Base-by-base conservation (phyloP, 1,284 basidiomycete genomes). In the Cronartium ribicola region DNA sequence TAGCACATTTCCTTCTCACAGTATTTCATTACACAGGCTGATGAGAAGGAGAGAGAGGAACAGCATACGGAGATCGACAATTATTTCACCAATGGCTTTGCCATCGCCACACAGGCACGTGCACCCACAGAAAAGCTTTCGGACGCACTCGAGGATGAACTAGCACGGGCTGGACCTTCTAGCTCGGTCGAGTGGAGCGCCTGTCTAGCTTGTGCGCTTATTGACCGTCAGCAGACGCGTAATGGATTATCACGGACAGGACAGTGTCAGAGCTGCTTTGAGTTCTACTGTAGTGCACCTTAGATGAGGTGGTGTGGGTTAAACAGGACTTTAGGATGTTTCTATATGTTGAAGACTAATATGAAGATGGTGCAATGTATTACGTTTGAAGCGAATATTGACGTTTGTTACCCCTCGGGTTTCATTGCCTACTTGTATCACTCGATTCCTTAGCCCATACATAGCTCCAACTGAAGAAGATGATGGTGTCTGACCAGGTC, bases 31-130 rank as follows among this genome's bases (percentile, higher is more conserved):
- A 10, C 5, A 6, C 20, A 10, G 11, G 44, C 20, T 11, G 7
- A 40, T 44, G 11, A 20, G 22, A 2, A 29, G 17, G 41, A 29
- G 22, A 17, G 43, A 22, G 5, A 36, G 37, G 62, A 41, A 57
- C n/a, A 73, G 70, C 64, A 73, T 66, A 67, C 72, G 46, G 72
- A 74, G 11, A 60, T 74, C 55, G 72, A 74, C 44, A 66, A 66
- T 14, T 74, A 63, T 48, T 74, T 74, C 22, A 62, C 43, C 17
- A 74, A 74, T 67, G 66, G 72, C 6, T 74, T 74, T 62, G 72
- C 72, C 37, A 55, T 74, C 14, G 72, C 72, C 8, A 74, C 72
- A 7, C 72, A 74, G 40, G 62, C 57, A 20, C 51, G 63, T 11
- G 44, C 41, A 7, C 66, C 70, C 3, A 6, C 37, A 8, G 55